phyloP scores from a whole-genome alignment of 2,329 filamentous ascomycete genomes.

The Nigrospora oryzae region DNA sequence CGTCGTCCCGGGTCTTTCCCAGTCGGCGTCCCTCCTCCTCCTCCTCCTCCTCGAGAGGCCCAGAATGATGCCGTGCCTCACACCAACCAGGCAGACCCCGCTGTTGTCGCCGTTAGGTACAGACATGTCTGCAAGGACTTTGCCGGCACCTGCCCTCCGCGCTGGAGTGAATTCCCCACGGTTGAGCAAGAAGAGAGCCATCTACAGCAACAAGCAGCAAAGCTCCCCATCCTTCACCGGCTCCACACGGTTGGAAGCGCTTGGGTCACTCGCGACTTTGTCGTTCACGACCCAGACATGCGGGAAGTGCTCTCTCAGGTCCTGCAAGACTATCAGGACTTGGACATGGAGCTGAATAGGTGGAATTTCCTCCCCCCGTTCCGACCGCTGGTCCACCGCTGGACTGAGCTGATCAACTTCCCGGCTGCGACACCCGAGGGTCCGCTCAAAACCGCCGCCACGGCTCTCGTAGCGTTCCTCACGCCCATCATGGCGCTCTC shows the following conservation, averaged over 20 bases:
- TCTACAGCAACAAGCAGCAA: slow-evolving; percentile 11
- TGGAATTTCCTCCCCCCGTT: slow-evolving; percentile 24
- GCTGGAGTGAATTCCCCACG: slow-evolving; percentile 20
- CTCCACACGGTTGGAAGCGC: slow-evolving; percentile 13
- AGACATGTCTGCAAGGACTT: slow-evolving; percentile 11
- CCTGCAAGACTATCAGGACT: slow-evolving; percentile 23
- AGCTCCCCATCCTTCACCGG: slow-evolving; percentile 23
- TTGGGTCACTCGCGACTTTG: slow-evolving; percentile 23
- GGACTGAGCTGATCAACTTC: slow-evolving; percentile 16
- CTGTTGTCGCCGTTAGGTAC: slow-evolving; percentile 3
- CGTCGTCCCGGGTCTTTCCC: too few relatives aligned
- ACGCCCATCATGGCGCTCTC: slow-evolving; percentile 18
- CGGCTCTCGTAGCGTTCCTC: slow-evolving; percentile 19
- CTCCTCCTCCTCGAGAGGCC: too few relatives aligned
- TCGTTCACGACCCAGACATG: slow-evolving; percentile 21
- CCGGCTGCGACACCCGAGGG: background rate
- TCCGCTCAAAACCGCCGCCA: slow-evolving; percentile 6
- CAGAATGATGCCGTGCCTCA: too few relatives aligned
- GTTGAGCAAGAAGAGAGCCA: slow-evolving; percentile 16
- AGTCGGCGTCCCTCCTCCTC: too few relatives aligned
- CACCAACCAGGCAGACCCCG: too few relatives aligned
- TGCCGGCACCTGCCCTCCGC: slow-evolving; percentile 11
- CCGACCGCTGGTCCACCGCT: slow-evolving; percentile 23
- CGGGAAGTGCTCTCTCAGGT: slow-evolving; percentile 16
- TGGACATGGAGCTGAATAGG: slow-evolving; percentile 20